Evolutionary conservation across 2,329 filamentous ascomycete genomes (phyloP).

Genomic region (Orbilia ellipsospora): DNA sequence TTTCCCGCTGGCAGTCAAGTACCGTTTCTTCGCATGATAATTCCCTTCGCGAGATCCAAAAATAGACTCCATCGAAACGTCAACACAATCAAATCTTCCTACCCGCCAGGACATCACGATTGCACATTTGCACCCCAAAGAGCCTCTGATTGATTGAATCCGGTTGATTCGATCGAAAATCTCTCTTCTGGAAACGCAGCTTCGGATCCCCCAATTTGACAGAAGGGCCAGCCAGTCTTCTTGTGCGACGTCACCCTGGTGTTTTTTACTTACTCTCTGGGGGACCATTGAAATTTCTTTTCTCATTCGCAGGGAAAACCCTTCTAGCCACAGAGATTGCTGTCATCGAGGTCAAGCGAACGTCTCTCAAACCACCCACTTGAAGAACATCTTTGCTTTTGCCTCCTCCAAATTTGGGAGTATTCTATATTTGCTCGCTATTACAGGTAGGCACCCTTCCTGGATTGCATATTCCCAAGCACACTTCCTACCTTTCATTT

Average conservation of each 20-base stretch:
- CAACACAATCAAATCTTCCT: conserved; percentile 23
- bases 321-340: conserved; percentile 39
- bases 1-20: conserved; percentile 14
- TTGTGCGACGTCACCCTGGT: neutral
- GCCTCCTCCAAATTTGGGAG: conserved; percentile 49
- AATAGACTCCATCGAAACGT: conserved; percentile 30
- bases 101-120: neutral
- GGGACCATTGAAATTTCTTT: conserved; percentile 6
- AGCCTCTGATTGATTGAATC: no score
- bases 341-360: conserved; percentile 35
- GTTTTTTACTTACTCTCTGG: neutral
- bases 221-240: neutral
- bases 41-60: conserved; percentile 28
- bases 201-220: no score
- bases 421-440: conserved; percentile 45
- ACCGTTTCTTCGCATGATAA: conserved; percentile 5
- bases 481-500: conserved; percentile 38
- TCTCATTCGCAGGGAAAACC: conserved; percentile 30
- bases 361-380: neutral
- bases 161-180: no score
- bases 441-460: conserved; percentile 54
- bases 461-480: conserved; percentile 44
- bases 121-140: neutral
- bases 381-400: conserved; percentile 1
- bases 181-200: no score